Base-by-base conservation (phyloP, 371 early-diverging fungal species). In the Mucor irregularis region DNA sequence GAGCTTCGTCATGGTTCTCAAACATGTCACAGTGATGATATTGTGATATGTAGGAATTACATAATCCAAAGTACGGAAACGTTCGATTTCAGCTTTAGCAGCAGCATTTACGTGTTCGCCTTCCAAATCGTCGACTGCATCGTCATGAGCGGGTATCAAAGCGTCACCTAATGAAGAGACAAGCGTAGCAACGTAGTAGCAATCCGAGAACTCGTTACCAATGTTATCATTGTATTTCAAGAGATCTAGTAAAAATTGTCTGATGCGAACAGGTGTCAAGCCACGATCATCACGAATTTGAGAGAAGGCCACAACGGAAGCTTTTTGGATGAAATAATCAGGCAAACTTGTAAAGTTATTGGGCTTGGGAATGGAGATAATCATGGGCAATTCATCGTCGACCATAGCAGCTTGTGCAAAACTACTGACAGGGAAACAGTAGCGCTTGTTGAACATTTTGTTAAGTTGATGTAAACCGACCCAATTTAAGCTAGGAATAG, bases 171-270 rank as follows among this genome's bases (percentile, higher is more conserved):
- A 68, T 0, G 91, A 81, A 2, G 81, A 80, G 25, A 95, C 83
- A 25, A 95, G 59, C 1, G 84, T 74, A 13, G 89, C 74, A 30
- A 95, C 67, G 53, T 89, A 95, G 54, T 89, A 91, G 45, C 84
- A 76, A 56, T 96, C 97, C 2, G 93, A 87, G 53, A 84, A 93
- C 69, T 81, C 73, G 61, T 97, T 97, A 29, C 88, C 87, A 30
- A 90, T 84, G 62, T 97, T 96, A 71, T 97, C 96, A 65, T 96
- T 96, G 71, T 88, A 92, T 37, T 83, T 79, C 31, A 96, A 72
- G 11, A 95, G 74, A 29, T 90, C 85, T 53, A 93, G 55, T 30
- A 97, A 57, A 38, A 91, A 80, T 17, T 82, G 72, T 0, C 89
- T 82, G 7, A 89, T 81, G 8, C 78, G 77, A 4, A 76, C 46